Evolutionary conservation across 192 early-diverging fungal genomes (phyloP).

Genomic region (Diversispora epigaea): DNA sequence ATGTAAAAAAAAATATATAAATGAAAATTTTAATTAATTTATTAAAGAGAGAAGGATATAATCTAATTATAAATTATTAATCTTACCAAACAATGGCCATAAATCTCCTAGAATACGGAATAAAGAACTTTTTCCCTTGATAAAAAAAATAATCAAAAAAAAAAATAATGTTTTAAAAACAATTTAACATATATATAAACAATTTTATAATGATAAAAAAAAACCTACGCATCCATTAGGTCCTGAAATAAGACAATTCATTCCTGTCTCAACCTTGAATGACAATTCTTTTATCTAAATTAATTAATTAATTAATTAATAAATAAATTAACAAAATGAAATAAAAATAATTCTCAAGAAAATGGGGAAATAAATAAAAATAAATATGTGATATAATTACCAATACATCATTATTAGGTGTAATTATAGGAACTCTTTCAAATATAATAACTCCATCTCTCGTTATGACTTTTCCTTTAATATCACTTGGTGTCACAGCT

Average conservation of each 20-base stretch:
- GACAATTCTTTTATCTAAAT: slow-evolving; percentile 62
- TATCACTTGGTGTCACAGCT: slow-evolving; percentile 46
- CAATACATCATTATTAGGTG: slow-evolving; percentile 69
- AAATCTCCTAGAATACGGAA: slow-evolving; percentile 66
- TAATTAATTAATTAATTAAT: background rate
- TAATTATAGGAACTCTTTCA: slow-evolving; percentile 73
- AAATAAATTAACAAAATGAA: too few species aligned
- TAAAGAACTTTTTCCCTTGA: slow-evolving; percentile 59
- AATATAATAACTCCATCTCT: slow-evolving; percentile 64
- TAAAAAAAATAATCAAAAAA: background rate
- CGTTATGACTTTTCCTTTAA: slow-evolving; percentile 53
- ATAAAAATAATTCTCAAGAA: too few species aligned
- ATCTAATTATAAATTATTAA: background rate
- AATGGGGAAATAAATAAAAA: background rate
- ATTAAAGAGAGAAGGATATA: too few species aligned
- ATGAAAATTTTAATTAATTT: too few species aligned
- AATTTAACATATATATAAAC: background rate
- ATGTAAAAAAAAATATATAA: too few species aligned
- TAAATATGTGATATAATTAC: slow-evolving; percentile 18
- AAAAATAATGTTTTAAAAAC: background rate
- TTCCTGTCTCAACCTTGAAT: slow-evolving; percentile 70
- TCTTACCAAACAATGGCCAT: slow-evolving; percentile 62
- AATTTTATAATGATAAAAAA: background rate
- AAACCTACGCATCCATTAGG: slow-evolving; percentile 53
- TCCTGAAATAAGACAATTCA: slow-evolving; percentile 72